Evolutionary conservation across 306 rosid genomes (phyloP).

Genomic region (Trifolium fragiferum): DNA sequence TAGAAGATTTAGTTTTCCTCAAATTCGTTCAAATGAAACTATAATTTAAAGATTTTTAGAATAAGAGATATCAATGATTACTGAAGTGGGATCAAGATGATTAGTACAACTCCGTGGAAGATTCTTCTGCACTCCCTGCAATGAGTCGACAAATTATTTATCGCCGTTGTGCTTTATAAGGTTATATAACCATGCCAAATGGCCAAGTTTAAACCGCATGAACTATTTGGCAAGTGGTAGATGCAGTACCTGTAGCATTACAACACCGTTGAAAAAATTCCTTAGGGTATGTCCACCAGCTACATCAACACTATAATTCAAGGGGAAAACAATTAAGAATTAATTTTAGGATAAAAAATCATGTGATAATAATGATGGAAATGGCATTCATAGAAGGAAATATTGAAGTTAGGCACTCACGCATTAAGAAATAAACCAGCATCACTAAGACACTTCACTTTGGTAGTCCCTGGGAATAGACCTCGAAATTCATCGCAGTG

Average conservation of each 20-base stretch:
- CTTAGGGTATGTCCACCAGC: constrained; percentile 71
- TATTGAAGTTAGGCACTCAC: constrained; percentile 49
- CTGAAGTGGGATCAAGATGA: constrained; percentile 87
- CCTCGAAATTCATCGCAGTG: constrained; percentile 80
- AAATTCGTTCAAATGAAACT: constrained; percentile 39
- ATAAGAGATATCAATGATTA: constrained; percentile 42
- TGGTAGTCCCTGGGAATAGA: constrained; percentile 65
- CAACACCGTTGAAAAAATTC: constrained; percentile 68
- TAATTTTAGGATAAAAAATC: constrained; percentile 33
- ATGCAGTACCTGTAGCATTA: constrained; percentile 65
- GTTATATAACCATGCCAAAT: constrained; percentile 19
- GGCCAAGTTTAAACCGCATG: constrained; percentile 29
- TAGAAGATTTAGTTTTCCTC: constrained; percentile 14
- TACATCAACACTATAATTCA: constrained; percentile 62
- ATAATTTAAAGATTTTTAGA: constrained; percentile 15
- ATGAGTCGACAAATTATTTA: constrained; percentile 31
- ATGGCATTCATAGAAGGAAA: constrained; percentile 30
- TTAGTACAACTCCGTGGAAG: constrained; percentile 67
- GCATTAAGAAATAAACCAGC: constrained; percentile 90
- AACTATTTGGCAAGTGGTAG: constrained; percentile 5
- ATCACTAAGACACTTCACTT: constrained; percentile 92
- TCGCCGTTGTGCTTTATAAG: constrained; percentile 13
- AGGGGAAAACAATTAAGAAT: constrained; percentile 19
- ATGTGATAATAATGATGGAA: constrained; percentile 6
- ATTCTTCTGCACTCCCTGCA: constrained; percentile 65